phyloP scores from a whole-genome alignment of 495 filamentous ascomycete genomes.

The Xylaria grammica region DNA sequence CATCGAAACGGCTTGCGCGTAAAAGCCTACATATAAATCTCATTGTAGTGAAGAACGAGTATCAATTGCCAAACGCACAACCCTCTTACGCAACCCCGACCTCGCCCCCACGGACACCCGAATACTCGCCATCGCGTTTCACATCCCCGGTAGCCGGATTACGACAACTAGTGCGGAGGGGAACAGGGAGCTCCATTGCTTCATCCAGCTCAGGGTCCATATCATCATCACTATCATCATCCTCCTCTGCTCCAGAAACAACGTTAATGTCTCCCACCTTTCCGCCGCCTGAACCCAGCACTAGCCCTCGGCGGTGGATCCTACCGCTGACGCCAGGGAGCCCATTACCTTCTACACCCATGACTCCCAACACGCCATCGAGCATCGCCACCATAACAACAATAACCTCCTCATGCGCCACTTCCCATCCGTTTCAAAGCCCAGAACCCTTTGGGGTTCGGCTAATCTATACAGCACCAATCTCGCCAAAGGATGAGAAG shows the following conservation, averaged over 20 bases:
- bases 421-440: conserved; percentile 27
- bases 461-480: conserved; percentile 40
- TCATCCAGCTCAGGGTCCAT: conserved; percentile 23
- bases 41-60: conserved; percentile 55
- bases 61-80: conserved; percentile 46
- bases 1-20: conserved; percentile 53
- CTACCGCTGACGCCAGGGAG: conserved; percentile 30
- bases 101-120: conserved; percentile 35
- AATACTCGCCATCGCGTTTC: conserved; percentile 36
- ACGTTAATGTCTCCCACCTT: conserved; percentile 50
- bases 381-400: conserved; percentile 43
- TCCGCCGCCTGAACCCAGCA: conserved; percentile 39
- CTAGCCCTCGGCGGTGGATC: conserved; percentile 35
- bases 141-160: conserved; percentile 40
- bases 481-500: conserved; percentile 45
- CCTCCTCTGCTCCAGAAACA: conserved; percentile 47
- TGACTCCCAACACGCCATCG: conserved; percentile 51
- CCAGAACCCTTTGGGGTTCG: conserved; percentile 45
- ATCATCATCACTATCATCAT: conserved; percentile 29
- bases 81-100: conserved; percentile 33
- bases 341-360: conserved; percentile 40
- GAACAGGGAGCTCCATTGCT: conserved; percentile 30
- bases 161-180: conserved; percentile 47
- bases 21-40: conserved; percentile 54
- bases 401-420: conserved; percentile 27